Percentiles rank a stretch among this genome's conserved stretches.
Conservation (phyloP, 352 stramenopile genomes). For the Saprolegnia parasitica region DNA sequence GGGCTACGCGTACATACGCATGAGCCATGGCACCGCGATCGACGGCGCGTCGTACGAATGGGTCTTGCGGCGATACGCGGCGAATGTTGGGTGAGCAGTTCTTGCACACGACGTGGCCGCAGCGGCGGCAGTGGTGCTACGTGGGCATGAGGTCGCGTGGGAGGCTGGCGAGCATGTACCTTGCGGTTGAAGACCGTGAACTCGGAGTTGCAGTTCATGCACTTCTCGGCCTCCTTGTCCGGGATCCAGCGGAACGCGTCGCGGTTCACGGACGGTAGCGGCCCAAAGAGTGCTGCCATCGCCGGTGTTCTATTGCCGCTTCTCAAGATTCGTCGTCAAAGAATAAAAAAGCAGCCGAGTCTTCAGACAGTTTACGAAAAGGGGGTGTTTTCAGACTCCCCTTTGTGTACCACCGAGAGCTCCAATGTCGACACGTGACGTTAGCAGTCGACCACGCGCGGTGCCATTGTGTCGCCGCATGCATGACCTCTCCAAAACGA, state of each 20-base stretch:
- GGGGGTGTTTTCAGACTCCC: neutral
- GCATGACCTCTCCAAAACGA: too few species aligned
- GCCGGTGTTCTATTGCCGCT: neutral
- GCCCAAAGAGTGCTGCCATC: slow-evolving; percentile 22
- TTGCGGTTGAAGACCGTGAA: slow-evolving; percentile 82
- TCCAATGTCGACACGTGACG: neutral
- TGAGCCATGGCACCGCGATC: slow-evolving; percentile 3
- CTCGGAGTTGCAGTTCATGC: slow-evolving; percentile 82
- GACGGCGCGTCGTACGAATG: slow-evolving; percentile 50
- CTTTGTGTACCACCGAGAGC: neutral
- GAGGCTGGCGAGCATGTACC: slow-evolving; percentile 33
- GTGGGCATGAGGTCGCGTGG: neutral
- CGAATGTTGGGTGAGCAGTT: slow-evolving; percentile 85
- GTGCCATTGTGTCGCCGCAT: too few species aligned
- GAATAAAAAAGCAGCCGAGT: neutral
- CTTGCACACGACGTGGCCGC: slow-evolving; percentile 79
- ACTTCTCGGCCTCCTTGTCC: slow-evolving; percentile 80
- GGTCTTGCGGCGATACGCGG: slow-evolving; percentile 70
- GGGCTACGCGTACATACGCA: slow-evolving; percentile 36
- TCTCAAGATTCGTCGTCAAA: neutral
- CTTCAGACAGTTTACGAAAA: neutral
- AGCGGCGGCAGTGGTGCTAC: slow-evolving; percentile 77
- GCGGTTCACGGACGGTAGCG: slow-evolving; percentile 16
- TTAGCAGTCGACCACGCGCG: too few species aligned
- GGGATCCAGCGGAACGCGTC: slow-evolving; percentile 69